Conservation (phyloP, 257 asterid genomes). For the Eustoma russellianum region DNA sequence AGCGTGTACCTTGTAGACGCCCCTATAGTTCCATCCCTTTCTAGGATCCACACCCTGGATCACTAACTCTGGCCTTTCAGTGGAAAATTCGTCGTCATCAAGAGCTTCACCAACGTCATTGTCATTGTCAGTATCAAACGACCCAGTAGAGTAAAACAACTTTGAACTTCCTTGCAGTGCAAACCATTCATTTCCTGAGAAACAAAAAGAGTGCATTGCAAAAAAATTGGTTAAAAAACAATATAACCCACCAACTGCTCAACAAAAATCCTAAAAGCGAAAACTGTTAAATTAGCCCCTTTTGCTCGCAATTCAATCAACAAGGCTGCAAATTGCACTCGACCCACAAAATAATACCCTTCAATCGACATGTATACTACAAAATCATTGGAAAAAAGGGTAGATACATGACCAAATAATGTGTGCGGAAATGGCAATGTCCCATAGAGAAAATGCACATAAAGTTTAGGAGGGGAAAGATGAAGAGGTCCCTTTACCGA, state of each 20-base stretch:
- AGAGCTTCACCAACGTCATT: constrained; percentile 18
- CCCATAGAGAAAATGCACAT: no score
- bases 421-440: no score
- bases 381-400: neutral
- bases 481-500: no score
- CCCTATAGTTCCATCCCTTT: constrained; percentile 91
- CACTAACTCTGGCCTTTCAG: constrained; percentile 53
- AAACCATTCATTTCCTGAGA: constrained; percentile 20
- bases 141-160: constrained; percentile 45
- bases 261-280: constrained; percentile 13
- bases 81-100: constrained; percentile 48
- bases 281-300: neutral
- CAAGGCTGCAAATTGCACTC: neutral
- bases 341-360: neutral
- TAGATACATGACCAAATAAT: neutral
- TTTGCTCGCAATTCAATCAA: neutral
- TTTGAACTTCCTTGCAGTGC: constrained; percentile 38
- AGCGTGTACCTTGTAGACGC: constrained; percentile 72
- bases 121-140: constrained; percentile 24
- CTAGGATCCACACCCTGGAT: constrained; percentile 81
- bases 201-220: neutral
- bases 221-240: neutral
- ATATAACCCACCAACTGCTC: constrained; percentile 11
- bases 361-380: neutral
- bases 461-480: no score